phyloP scores from a whole-genome alignment of 108 stramenopile species.

The Cylindrotheca closterium region DNA sequence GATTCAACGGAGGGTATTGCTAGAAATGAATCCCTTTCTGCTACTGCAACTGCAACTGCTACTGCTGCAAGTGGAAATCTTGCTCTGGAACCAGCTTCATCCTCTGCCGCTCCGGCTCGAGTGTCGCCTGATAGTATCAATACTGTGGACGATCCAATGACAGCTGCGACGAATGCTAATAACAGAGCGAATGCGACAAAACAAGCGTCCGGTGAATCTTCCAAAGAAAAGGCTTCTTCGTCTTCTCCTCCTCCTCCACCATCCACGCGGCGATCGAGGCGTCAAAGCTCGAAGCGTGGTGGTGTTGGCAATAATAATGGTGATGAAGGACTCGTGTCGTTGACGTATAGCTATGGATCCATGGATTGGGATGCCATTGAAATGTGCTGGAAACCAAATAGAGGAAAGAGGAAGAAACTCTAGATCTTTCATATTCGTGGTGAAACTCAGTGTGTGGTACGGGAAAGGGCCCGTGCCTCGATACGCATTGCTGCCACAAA shows the following conservation, averaged over 20 bases:
- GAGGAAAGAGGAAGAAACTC: no score
- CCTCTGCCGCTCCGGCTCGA: no score
- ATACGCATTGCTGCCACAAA: no score
- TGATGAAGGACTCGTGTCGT: conserved; percentile 1
- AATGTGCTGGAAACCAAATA: conserved; percentile 5
- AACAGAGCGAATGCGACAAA: neutral
- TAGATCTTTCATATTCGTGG: no score
- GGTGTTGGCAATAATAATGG: neutral
- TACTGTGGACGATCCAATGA: neutral
- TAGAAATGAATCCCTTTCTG: no score
- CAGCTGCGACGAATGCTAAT: neutral
- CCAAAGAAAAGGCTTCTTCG: neutral
- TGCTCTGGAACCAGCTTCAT: no score
- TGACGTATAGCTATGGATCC: conserved; percentile 8
- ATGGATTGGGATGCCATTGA: conserved; percentile 13
- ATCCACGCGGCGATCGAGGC: neutral
- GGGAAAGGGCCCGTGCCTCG: no score
- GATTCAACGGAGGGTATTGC: no score
- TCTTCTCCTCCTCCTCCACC: neutral
- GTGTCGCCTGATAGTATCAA: no score
- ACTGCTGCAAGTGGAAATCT: no score
- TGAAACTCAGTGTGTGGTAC: no score
- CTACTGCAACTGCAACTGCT: no score
- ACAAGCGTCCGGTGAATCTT: neutral
- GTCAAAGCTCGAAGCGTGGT: neutral